A percentile compares a stretch with the other conserved stretches of the same genome.
These are phyloP conservation scores for Leccinum fuscescens DNA, from an alignment of 1,284 basidiomycete genomes.

Conservation along the genomic window DNA sequence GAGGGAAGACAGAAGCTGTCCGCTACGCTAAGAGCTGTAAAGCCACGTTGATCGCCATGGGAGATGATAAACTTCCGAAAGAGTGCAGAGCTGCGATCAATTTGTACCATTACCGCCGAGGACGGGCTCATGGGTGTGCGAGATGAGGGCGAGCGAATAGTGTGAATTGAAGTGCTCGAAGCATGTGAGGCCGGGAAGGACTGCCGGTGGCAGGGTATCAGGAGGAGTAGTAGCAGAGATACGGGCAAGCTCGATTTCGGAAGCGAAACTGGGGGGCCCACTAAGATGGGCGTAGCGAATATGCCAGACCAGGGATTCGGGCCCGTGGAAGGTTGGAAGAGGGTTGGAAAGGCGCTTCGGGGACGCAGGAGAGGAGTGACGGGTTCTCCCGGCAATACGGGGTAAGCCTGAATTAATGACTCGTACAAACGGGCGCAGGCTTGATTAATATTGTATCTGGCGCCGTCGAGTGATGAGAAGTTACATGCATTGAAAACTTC, in stretches of 20 bases:
- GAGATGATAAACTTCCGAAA: slow-evolving; percentile 26
- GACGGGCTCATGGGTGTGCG: slow-evolving; percentile 12
- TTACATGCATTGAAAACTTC: not conserved
- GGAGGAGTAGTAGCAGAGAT: slow-evolving; percentile 1
- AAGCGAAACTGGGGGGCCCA: not conserved
- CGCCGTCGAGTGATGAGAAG: not conserved
- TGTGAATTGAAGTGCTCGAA: slow-evolving; percentile 3
- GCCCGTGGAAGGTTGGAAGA: slow-evolving; percentile 13
- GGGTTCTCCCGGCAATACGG: slow-evolving; percentile 6
- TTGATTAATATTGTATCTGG: not conserved
- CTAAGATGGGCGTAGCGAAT: slow-evolving; percentile 9
- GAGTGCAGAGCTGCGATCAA: slow-evolving; percentile 20
- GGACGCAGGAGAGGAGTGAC: slow-evolving; percentile 1
- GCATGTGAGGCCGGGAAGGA: slow-evolving; percentile 1
- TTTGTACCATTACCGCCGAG: slow-evolving; percentile 11
- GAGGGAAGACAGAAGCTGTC: slow-evolving; percentile 23
- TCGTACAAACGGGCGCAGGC: too few relatives aligned
- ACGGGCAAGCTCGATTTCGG: slow-evolving; percentile 3
- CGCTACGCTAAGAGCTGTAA: slow-evolving; percentile 1
- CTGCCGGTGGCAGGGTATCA: not conserved
- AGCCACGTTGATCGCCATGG: slow-evolving; percentile 13
- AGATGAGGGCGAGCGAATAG: slow-evolving; percentile 6
- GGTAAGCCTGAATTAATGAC: not conserved
- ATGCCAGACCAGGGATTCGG: slow-evolving; percentile 19
- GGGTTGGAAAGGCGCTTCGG: slow-evolving; percentile 11